Base-by-base conservation (phyloP, 2,329 filamentous ascomycete species). In the Penicillium thymicola region DNA sequence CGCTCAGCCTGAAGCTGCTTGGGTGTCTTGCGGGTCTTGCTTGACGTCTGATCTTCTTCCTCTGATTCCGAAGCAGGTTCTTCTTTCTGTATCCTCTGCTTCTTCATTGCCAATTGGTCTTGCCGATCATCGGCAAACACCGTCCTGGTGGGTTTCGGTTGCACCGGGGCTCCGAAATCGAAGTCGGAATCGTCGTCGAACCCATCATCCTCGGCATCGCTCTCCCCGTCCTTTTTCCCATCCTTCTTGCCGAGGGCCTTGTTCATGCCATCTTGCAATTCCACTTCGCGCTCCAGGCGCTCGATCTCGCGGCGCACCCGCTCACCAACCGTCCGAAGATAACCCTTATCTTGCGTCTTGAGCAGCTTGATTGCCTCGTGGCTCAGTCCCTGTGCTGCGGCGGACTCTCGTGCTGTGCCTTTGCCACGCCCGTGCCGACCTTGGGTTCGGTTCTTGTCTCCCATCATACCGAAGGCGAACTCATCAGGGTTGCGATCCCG, bases 391-490 rank as follows among this genome's bases (percentile, higher is more conserved):
- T 79, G 76, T 40, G 67, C 64, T 5, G 65, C 45, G 65, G 76
- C 55, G 73, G 66, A 67, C 69, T 76, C 65, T 76, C 78, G 32
- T 75, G 75, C 44, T 7, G 74, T 59, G 30, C 75, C 76, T 49
- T 5, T 30, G 13, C 55, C 55, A 27, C 62, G 54, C 52, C 64
- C 64, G 64, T 83, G 78, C 54, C 71, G 72, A 9, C 77, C 77
- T 58, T 76, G 67, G 14, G 51, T 67, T 30, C 59, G 74, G 23
- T 78, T 79, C 46, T 71, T 72, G 27, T 74, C 75, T 57, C 77
- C 81, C 74, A 87, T 79, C 85, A 87, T 88, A 5, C 80, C 83
- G 72, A 86, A 87, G 43, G 81, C 80, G 68, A 87, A 88, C 66
- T 88, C 85, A 78, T 88, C 85, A 16, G 85, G 84, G 62, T 88